These are phyloP conservation scores for Claviceps pazoutovae DNA, from an alignment of 2,329 filamentous ascomycete genomes.

Conservation along the genomic window DNA sequence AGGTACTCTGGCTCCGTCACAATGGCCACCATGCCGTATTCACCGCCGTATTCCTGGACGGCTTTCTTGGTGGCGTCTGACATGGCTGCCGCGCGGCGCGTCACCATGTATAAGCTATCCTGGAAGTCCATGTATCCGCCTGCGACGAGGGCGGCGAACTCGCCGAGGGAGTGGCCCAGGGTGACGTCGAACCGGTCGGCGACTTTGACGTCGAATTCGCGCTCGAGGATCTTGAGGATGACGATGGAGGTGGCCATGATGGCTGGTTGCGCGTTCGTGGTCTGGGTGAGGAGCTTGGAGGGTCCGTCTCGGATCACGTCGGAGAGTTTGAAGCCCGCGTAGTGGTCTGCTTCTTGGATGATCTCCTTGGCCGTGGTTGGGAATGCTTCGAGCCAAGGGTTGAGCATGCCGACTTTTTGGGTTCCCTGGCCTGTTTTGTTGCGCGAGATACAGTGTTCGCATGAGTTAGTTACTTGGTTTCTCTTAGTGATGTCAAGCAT, in stretches of 20 bases:
- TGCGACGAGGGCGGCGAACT: slow-evolving; percentile 82
- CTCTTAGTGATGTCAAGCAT: background rate
- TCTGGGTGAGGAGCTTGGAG: slow-evolving; percentile 61
- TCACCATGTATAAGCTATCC: slow-evolving; percentile 66
- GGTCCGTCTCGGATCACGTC: slow-evolving; percentile 68
- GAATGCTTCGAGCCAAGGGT: slow-evolving; percentile 76
- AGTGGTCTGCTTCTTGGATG: slow-evolving; percentile 72
- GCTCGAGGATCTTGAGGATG: slow-evolving; percentile 75
- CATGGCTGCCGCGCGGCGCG: slow-evolving; percentile 71
- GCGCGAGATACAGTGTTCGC: background rate
- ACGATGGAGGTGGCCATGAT: slow-evolving; percentile 92
- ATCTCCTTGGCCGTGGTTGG: slow-evolving; percentile 63
- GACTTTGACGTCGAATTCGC: slow-evolving; percentile 66
- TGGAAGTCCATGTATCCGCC: slow-evolving; percentile 66
- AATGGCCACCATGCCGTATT: slow-evolving; percentile 89
- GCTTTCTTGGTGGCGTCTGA: slow-evolving; percentile 58
- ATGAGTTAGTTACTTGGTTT: background rate
- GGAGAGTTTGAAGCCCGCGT: slow-evolving; percentile 61
- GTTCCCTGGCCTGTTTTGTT: slow-evolving; percentile 60
- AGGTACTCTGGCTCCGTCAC: slow-evolving; percentile 77
- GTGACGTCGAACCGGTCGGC: slow-evolving; percentile 63
- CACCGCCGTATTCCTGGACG: slow-evolving; percentile 53
- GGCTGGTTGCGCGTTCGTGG: slow-evolving; percentile 81
- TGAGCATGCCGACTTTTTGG: slow-evolving; percentile 77
- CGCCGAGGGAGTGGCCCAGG: slow-evolving; percentile 80